These are phyloP conservation scores for Xylaria sp. DNA, from an alignment of 2,329 filamentous ascomycete species.

Conservation along the genomic window DNA sequence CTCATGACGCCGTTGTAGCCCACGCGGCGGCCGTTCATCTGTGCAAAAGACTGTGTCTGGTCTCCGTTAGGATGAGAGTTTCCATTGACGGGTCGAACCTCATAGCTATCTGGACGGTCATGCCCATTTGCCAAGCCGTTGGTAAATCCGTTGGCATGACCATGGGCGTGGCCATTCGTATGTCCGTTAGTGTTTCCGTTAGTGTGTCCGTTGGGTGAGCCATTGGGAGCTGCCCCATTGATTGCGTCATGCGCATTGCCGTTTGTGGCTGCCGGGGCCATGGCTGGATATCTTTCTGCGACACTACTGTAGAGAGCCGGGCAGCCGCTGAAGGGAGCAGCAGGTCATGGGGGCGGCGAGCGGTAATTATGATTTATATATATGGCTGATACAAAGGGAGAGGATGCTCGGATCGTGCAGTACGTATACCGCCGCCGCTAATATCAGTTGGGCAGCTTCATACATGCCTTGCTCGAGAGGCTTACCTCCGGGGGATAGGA, in stretches of 20 bases:
- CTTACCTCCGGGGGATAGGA: constrained; percentile 33
- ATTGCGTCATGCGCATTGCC: constrained; percentile 26
- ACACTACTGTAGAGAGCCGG: constrained; percentile 25
- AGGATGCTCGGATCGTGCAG: neutral
- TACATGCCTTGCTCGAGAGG: constrained; percentile 24
- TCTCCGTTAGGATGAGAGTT: constrained; percentile 13
- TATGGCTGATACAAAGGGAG: constrained; percentile 25
- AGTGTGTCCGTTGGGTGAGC: constrained; percentile 28
- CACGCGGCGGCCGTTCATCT: constrained; percentile 15
- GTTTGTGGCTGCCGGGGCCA: constrained; percentile 37
- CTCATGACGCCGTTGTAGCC: constrained; percentile 6
- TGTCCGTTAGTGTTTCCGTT: constrained; percentile 33
- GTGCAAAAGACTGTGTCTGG: constrained; percentile 8
- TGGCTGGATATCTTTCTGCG: constrained; percentile 29
- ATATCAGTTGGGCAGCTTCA: constrained; percentile 2
- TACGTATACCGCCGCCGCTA: constrained; percentile 4
- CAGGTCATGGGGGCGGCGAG: constrained; percentile 12
- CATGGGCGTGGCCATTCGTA: constrained; percentile 21
- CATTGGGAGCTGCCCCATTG: constrained; percentile 36
- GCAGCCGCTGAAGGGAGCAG: constrained; percentile 18
- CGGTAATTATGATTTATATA: constrained; percentile 32
- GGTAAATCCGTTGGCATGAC: constrained; percentile 18
- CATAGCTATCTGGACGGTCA: constrained; percentile 8
- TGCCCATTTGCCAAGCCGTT: constrained; percentile 23
- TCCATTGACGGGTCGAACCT: constrained; percentile 1